Conservation (phyloP, 768 basidiomycete genomes). For the Suillus plorans region DNA sequence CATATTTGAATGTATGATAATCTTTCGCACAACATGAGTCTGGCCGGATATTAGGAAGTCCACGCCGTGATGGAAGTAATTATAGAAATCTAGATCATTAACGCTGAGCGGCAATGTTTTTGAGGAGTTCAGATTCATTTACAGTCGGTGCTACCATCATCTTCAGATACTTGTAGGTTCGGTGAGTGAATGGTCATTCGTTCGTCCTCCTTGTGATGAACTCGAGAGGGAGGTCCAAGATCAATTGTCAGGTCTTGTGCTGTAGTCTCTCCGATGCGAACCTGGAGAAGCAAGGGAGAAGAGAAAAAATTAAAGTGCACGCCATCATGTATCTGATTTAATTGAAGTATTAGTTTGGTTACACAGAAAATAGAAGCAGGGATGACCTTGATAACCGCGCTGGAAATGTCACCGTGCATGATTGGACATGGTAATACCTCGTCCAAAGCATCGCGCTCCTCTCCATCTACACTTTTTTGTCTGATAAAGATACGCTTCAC, state of each 20-base stretch:
- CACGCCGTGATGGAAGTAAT: slow-evolving; percentile 89
- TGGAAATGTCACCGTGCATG: slow-evolving; percentile 72
- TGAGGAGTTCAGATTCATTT: slow-evolving; percentile 17
- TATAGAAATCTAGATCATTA: slow-evolving; percentile 70
- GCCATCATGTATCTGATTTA: slow-evolving; percentile 65
- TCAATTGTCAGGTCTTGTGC: slow-evolving; percentile 80
- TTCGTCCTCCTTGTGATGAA: slow-evolving; percentile 88
- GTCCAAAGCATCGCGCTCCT: slow-evolving; percentile 65
- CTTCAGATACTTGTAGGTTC: slow-evolving; percentile 38
- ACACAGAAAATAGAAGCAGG: background rate
- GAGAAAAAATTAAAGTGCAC: slow-evolving; percentile 68
- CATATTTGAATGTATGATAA: slow-evolving; percentile 84
- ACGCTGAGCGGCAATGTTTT: slow-evolving; percentile 8
- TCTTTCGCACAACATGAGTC: slow-evolving; percentile 77
- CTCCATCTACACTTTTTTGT: slow-evolving; percentile 61
- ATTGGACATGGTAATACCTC: slow-evolving; percentile 63
- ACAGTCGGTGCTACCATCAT: slow-evolving; percentile 53
- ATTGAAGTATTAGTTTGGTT: background rate
- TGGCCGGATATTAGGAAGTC: slow-evolving; percentile 80
- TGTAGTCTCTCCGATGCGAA: slow-evolving; percentile 73
- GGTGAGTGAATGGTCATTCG: slow-evolving; percentile 82
- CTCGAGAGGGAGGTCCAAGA: slow-evolving; percentile 72
- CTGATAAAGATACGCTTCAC: slow-evolving; percentile 74
- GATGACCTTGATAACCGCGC: slow-evolving; percentile 65
- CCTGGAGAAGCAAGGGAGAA: slow-evolving; percentile 47